Evolutionary conservation across 2,329 filamentous ascomycete species (phyloP).

Genomic region (Esteya vermicola): DNA sequence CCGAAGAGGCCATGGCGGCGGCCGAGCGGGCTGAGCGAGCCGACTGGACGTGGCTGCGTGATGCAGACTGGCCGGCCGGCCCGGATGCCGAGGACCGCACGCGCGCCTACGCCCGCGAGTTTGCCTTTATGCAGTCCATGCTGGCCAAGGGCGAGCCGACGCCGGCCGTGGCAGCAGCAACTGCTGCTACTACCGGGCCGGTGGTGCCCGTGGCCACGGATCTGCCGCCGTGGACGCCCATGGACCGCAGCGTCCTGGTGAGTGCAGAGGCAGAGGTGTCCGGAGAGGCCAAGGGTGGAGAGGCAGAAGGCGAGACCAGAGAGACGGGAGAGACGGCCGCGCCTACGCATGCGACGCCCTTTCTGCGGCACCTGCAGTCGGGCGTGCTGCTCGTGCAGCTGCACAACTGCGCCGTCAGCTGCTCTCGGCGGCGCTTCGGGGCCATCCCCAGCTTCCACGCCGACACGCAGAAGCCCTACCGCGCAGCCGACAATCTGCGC

Average conservation of each 20-base stretch:
- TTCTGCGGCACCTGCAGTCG: slow-evolving; percentile 60
- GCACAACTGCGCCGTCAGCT: slow-evolving; percentile 78
- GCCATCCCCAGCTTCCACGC: slow-evolving; percentile 79
- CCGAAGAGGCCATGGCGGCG: slow-evolving; percentile 65
- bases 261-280: background rate
- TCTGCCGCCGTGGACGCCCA: slow-evolving; percentile 55
- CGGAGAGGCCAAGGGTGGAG: background rate
- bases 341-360: slow-evolving; percentile 21
- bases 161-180: too few species aligned
- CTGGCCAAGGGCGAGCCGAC: slow-evolving; percentile 6
- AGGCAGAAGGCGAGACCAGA: slow-evolving; percentile 1
- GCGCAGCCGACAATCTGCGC: slow-evolving; percentile 80
- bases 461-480: slow-evolving; percentile 91
- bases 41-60: slow-evolving; percentile 66
- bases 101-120: slow-evolving; percentile 60
- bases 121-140: slow-evolving; percentile 69
- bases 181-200: background rate
- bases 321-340: background rate
- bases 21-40: slow-evolving; percentile 56
- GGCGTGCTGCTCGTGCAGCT: slow-evolving; percentile 71
- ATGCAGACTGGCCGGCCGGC: slow-evolving; percentile 48
- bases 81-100: slow-evolving; percentile 19
- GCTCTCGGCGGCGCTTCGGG: slow-evolving; percentile 76
- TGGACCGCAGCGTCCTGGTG: slow-evolving; percentile 21
- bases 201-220: slow-evolving; percentile 24